phyloP scores from a whole-genome alignment of 2,329 filamentous ascomycete species.

The Aspergillus eucalypticola region DNA sequence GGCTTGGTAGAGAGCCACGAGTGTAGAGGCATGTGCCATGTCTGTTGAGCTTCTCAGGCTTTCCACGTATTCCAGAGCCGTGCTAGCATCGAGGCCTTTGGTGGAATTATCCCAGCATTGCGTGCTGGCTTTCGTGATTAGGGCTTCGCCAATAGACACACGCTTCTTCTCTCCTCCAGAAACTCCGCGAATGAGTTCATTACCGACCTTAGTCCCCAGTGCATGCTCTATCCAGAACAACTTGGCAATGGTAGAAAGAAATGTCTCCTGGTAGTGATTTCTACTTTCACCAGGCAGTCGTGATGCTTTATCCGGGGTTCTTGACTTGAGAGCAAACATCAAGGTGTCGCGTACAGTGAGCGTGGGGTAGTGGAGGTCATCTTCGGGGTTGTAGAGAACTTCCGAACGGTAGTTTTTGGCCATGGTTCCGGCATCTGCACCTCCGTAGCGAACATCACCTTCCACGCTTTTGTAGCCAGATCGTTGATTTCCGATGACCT shows the following conservation, averaged over 20 bases:
- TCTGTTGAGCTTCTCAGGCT: slow-evolving; percentile 66
- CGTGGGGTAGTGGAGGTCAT: slow-evolving; percentile 76
- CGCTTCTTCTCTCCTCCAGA: slow-evolving; percentile 74
- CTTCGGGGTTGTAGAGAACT: slow-evolving; percentile 74
- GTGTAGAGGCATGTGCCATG: slow-evolving; percentile 61
- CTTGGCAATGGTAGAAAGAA: slow-evolving; percentile 68
- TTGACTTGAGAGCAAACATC: slow-evolving; percentile 68
- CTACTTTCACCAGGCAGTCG: slow-evolving; percentile 64
- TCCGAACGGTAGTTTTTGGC: slow-evolving; percentile 50
- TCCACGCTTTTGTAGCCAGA: slow-evolving; percentile 60
- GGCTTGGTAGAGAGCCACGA: slow-evolving; percentile 73
- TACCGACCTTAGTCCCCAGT: slow-evolving; percentile 71
- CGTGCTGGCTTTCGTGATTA: slow-evolving; percentile 63
- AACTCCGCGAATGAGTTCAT: slow-evolving; percentile 71
- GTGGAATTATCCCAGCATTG: slow-evolving; percentile 80
- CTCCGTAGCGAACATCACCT: slow-evolving; percentile 59
- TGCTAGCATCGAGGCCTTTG: slow-evolving; percentile 70
- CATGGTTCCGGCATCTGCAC: slow-evolving; percentile 55
- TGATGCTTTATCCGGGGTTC: slow-evolving; percentile 64
- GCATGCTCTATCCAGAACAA: slow-evolving; percentile 73
- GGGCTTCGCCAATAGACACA: slow-evolving; percentile 78
- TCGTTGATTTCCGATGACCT: slow-evolving; percentile 72
- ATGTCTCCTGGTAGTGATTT: slow-evolving; percentile 61
- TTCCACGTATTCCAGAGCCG: slow-evolving; percentile 71
- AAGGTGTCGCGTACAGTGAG: slow-evolving; percentile 74